These are phyloP conservation scores for Plectosphaerella plurivora DNA, from an alignment of 2,329 filamentous ascomycete genomes.

Conservation along the genomic window DNA sequence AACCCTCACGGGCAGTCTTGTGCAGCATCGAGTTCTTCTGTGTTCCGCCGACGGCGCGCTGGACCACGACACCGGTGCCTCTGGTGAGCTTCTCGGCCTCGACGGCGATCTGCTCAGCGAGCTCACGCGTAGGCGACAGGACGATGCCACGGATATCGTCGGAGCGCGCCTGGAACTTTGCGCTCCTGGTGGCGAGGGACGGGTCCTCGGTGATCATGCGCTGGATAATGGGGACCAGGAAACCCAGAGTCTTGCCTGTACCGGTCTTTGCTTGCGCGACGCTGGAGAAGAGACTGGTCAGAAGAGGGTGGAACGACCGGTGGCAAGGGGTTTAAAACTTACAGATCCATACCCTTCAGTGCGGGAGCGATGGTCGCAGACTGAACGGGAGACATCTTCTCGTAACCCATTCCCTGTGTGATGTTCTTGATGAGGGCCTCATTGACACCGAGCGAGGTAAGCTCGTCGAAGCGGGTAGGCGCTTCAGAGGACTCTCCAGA, in stretches of 20 bases:
- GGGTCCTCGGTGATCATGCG: constrained; percentile 66
- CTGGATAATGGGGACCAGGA: constrained; percentile 82
- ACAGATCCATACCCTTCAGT: constrained; percentile 79
- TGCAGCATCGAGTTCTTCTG: constrained; percentile 65
- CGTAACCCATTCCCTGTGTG: constrained; percentile 67
- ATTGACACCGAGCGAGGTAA: constrained; percentile 50
- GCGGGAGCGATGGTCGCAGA: constrained; percentile 75
- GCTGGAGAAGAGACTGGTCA: constrained; percentile 31
- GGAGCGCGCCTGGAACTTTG: constrained; percentile 30
- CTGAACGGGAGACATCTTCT: constrained; percentile 91
- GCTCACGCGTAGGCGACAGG: constrained; percentile 74
- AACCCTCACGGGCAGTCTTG: constrained; percentile 68
- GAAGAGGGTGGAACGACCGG: background rate
- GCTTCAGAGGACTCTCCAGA: constrained; percentile 14
- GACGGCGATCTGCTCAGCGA: constrained; percentile 74
- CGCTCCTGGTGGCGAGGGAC: constrained; percentile 45
- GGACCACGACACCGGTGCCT: constrained; percentile 62
- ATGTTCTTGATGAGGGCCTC: constrained; percentile 63
- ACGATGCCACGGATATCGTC: constrained; percentile 66
- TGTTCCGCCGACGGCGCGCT: constrained; percentile 88
- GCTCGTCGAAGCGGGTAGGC: constrained; percentile 38
- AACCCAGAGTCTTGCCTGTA: constrained; percentile 94
- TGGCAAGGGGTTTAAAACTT: constrained; percentile 32
- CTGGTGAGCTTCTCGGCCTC: constrained; percentile 68
- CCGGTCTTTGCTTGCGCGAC: constrained; percentile 95